Evolutionary conservation across 495 filamentous ascomycete species (phyloP), one percentile per base, ranked within the genome.

Genomic region (Sordaria brevicollis): DNA sequence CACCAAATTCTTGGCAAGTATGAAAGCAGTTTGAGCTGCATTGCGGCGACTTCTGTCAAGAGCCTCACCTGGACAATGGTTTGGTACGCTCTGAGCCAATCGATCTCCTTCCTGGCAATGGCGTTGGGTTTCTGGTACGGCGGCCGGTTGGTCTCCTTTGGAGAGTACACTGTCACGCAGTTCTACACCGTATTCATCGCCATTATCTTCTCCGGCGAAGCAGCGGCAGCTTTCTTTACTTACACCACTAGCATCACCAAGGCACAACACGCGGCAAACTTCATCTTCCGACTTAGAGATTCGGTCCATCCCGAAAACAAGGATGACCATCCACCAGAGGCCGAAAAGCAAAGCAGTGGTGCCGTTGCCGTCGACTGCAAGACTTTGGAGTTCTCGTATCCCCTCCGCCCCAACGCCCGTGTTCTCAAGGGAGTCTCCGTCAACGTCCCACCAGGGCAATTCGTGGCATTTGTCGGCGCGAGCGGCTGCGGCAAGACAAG

Each of bases 381-480:
- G 35, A 74, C 86, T 33, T 76, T 90, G 1, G 72, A 83, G 25
- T 90, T 90, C 69, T 78, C 77, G 38, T 91, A 91, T 67, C 79
- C 84, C 0, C 83, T 80, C 1, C 80, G 85, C 1, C 76, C 83
- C 7, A 69, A 74, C 1, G 74, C 79, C 0, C 80, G 7, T 91
- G 93, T 87, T 2, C 83, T 90, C 41, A 71, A 70, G 1, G 77
- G 79, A 13, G 68, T 86, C n/a, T 88, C 85, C 38, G 89, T 89
- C 15, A 92, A 91, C 72, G 31, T 57, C 21, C 49, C 49, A 1
- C 49, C 49, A 29, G 91, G 92, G 4, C 93, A 37, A 81, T 94
- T 43, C 83, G 92, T 65, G 84, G 92, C 49, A 83, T 91, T 77
- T 88, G 92, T 66, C 86, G 89, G 79, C 68, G 82, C 71, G 7